These are phyloP conservation scores for Podila clonocystis DNA, from an alignment of 192 early-diverging fungal species.

Conservation along the genomic window DNA sequence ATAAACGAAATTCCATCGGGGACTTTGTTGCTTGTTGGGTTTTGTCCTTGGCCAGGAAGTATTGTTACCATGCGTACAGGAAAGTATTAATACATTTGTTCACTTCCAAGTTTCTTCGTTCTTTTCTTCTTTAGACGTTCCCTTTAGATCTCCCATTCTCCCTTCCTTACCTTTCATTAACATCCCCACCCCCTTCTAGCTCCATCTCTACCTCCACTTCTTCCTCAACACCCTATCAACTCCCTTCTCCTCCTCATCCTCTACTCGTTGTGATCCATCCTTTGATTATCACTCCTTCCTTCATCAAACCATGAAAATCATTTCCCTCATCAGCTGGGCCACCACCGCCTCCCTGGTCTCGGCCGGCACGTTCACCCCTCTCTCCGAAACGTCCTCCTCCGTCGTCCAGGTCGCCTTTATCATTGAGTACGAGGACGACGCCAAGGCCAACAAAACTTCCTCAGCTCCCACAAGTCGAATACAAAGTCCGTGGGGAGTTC, in stretches of 20 bases:
- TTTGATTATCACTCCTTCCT: background rate
- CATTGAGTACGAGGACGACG: background rate
- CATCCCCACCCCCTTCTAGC: background rate
- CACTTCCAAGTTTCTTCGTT: background rate
- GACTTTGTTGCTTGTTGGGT: background rate
- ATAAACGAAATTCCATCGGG: too few species aligned
- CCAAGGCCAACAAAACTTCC: background rate
- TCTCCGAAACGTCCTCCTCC: background rate
- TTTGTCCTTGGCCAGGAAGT: background rate
- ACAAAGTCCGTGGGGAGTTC: constrained; percentile 31
- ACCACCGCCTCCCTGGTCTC: background rate
- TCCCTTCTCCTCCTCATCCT: constrained; percentile 1
- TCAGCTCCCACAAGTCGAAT: background rate
- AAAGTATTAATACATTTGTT: background rate
- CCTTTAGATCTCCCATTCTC: background rate
- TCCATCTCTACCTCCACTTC: background rate
- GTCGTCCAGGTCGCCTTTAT: background rate
- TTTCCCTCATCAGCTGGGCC: background rate
- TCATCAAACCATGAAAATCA: too few species aligned
- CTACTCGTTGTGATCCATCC: too few species aligned
- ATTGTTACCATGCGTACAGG: too few species aligned
- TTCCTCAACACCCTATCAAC: background rate
- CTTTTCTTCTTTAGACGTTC: background rate
- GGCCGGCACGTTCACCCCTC: background rate
- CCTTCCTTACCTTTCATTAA: background rate